Percentiles rank a stretch among this genome's conserved stretches.
These are phyloP conservation scores for Hura crepitans DNA, from an alignment of 441 rosid genomes.

Conservation along the genomic window DNA sequence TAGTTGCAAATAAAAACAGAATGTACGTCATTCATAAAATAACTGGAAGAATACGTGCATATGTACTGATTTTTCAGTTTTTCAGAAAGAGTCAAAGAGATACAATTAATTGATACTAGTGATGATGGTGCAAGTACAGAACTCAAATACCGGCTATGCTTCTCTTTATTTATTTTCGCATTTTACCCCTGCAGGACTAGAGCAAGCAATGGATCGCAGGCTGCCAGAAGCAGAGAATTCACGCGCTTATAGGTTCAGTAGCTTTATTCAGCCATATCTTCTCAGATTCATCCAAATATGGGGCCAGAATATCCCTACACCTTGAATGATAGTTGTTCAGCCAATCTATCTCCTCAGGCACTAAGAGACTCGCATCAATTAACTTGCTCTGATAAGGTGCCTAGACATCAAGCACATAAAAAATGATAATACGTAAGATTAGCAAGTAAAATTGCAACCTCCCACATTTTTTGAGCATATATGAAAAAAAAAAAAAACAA, in stretches of 20 bases:
- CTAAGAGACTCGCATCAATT: conserved; percentile 50
- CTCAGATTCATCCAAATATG: conserved; percentile 61
- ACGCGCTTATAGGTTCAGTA: conserved; percentile 60
- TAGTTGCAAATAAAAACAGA: not conserved
- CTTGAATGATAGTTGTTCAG: conserved; percentile 65
- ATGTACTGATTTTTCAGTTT: not conserved
- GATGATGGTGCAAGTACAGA: not conserved
- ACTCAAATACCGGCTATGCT: not conserved
- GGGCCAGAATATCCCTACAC: conserved; percentile 64
- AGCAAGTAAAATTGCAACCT: not conserved
- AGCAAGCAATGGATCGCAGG: not conserved
- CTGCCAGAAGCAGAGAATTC: conserved; percentile 7
- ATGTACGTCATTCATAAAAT: not conserved
- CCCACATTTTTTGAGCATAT: not conserved
- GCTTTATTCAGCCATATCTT: conserved; percentile 86
- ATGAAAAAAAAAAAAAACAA: not conserved
- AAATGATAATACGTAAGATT: not conserved
- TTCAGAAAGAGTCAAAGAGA: not conserved
- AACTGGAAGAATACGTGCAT: not conserved
- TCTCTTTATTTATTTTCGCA: not conserved
- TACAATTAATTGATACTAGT: not conserved
- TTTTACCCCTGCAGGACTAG: not conserved
- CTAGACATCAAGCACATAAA: conserved; percentile 32
- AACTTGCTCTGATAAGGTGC: conserved; percentile 90
- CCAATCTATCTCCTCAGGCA: conserved; percentile 71